A percentile compares a stretch with the other conserved stretches of the same genome.
phyloP scores from a whole-genome alignment of 306 rosid species.

The Rubus idaeus region DNA sequence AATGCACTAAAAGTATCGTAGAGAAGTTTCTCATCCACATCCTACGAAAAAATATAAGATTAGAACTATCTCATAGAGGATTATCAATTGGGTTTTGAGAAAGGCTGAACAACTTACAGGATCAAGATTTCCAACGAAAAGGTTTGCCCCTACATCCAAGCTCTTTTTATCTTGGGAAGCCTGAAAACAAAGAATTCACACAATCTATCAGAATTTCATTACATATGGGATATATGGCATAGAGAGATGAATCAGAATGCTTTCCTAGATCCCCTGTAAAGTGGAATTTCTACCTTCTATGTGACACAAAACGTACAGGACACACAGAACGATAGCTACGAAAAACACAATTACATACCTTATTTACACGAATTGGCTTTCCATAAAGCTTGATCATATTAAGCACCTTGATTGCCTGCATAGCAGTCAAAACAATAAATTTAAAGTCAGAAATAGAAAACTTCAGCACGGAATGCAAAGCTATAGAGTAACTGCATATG shows the following conservation, averaged over 20 bases:
- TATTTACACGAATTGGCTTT: slow-evolving; percentile 94
- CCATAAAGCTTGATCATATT: slow-evolving; percentile 97
- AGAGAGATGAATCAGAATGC: not conserved
- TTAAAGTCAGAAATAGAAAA: not conserved
- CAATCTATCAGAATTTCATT: not conserved
- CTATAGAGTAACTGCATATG: not conserved
- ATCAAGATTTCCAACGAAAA: slow-evolving; percentile 93
- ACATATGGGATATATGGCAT: not conserved
- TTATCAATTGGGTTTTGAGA: not conserved
- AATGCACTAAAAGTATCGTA: slow-evolving; percentile 98
- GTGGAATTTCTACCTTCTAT: not conserved
- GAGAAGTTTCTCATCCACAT: slow-evolving; percentile 96
- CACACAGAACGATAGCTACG: not conserved
- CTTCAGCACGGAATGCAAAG: not conserved
- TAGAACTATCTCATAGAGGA: slow-evolving; percentile 9
- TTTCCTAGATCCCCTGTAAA: not conserved
- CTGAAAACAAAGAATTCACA: slow-evolving; percentile 38
- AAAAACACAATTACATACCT: slow-evolving; percentile 43
- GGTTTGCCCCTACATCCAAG: slow-evolving; percentile 97
- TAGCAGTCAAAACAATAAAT: not conserved
- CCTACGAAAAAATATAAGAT: slow-evolving; percentile 50
- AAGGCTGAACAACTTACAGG: slow-evolving; percentile 56
- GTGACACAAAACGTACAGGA: not conserved
- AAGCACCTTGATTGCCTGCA: slow-evolving; percentile 94
- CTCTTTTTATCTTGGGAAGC: slow-evolving; percentile 98